A percentile compares a stretch with the other conserved stretches of the same genome.
Conservation (phyloP, 176 grass and related monocot genomes). For the Pontederia paniculata region DNA sequence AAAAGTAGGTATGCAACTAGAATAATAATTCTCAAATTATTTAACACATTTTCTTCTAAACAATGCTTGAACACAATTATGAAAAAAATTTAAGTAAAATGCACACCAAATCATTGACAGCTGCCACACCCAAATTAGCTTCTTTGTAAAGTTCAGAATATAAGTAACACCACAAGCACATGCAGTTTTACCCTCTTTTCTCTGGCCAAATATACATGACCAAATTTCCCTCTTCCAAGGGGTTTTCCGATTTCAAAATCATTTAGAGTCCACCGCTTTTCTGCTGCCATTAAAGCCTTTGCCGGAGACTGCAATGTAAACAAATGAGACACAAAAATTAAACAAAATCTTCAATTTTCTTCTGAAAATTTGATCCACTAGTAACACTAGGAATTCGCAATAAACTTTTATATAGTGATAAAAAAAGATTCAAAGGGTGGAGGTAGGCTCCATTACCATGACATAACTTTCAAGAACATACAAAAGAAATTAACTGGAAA, state of each 20-base stretch:
- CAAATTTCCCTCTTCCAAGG: slow-evolving; percentile 89
- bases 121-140: slow-evolving; percentile 5
- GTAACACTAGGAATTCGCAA: no score
- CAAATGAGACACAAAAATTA: not conserved
- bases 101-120: not conserved
- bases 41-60: no score
- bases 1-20: slow-evolving; percentile 8
- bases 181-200: slow-evolving; percentile 56
- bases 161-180: not conserved
- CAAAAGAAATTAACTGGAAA: no score
- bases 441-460: no score
- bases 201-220: slow-evolving; percentile 84
- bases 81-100: no score
- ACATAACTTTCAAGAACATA: no score
- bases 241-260: slow-evolving; percentile 89
- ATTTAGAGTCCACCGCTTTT: slow-evolving; percentile 61
- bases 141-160: not conserved
- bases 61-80: no score
- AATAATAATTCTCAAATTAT: not conserved
- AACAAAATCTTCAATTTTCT: not conserved
- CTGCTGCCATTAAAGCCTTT: slow-evolving; percentile 20
- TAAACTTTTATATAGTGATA: no score
- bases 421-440: no score
- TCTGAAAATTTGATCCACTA: no score
- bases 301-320: slow-evolving; percentile 22